Percentiles rank a stretch among this genome's conserved stretches.
These are phyloP conservation scores for Isoetes taiwanensis DNA, from an alignment of 75 land plant species.

Conservation along the genomic window DNA sequence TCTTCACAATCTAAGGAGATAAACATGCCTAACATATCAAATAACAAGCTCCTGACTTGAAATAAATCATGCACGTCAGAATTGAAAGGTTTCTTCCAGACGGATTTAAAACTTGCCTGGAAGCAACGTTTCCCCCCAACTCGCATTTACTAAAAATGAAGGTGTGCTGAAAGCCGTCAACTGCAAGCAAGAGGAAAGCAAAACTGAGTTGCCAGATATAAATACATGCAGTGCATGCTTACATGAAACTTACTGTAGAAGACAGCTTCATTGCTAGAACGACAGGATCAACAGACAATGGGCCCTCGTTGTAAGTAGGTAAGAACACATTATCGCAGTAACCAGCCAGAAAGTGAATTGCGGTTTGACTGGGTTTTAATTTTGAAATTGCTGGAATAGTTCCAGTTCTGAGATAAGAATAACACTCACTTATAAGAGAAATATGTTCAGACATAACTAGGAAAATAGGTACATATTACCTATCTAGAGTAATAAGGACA, in stretches of 20 bases:
- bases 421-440: neutral
- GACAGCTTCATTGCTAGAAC: constrained; percentile 38
- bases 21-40: no score
- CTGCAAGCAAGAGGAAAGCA: no score
- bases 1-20: no score
- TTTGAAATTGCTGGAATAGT: constrained; percentile 40
- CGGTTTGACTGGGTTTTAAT: constrained; percentile 57
- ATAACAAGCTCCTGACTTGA: no score
- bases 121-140: no score
- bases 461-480: constrained; percentile 16
- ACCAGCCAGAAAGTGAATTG: constrained; percentile 57
- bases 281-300: constrained; percentile 41
- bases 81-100: no score
- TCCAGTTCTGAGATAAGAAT: constrained; percentile 32
- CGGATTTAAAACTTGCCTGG: no score
- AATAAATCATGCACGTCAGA: no score
- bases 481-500: constrained; percentile 37
- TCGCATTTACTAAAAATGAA: no score
- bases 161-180: no score
- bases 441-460: neutral
- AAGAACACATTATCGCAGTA: constrained; percentile 49
- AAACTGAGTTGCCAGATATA: no score
- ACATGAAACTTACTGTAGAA: constrained; percentile 35
- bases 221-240: no score
- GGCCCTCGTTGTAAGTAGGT: constrained; percentile 39